Evolutionary conservation across 768 basidiomycete species (phyloP), one percentile per base, ranked within the genome.

Genomic region (Lentinula sp.): DNA sequence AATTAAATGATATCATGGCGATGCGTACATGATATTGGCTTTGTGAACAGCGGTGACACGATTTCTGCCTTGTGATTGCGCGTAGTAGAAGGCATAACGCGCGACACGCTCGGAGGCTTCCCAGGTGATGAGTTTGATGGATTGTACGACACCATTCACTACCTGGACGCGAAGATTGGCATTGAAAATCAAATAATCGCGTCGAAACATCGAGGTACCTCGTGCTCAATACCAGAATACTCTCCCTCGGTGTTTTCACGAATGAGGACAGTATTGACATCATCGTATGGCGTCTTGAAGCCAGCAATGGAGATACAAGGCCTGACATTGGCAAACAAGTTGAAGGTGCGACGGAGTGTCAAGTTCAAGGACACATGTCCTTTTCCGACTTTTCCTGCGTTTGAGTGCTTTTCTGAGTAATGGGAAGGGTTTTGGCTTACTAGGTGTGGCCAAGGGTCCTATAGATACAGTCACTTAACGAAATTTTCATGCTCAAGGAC

Each of bases 241-340:
- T 99, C 97, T 73, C 97, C 97, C 76, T 99, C 97, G 8, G 97
- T 99, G 75, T 99, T 99, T 79, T 99, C 97, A 70, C 97, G 93
- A 73, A 99, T 99, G 66, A 99, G 80, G 57, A 98, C 95, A 28
- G 93, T 95, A 80, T 99, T 91, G 65, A 99, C 97, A 69, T 98
- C 89, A 72, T 98, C 95, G 70, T 99, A 98, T 1, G 96, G 91
- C 0, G 97, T 99, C 80, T 97, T 97, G 83, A 88, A 98, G 32
- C 97, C 97, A 74, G 93, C 78, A 75, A 99, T 93, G 32, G 95
- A 98, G 32, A 85, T 84, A 71, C 97, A 99, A 39, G 97, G 97
- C 62, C 97, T 88, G 69, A 98, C 97, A 72, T 98, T 98, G 70
- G 97, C 97, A 72, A 98, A 99, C 57, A 99, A 86, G 73, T 94